Conservation (phyloP, 2,329 filamentous ascomycete genomes). For the Domatiomyces globalis region DNA sequence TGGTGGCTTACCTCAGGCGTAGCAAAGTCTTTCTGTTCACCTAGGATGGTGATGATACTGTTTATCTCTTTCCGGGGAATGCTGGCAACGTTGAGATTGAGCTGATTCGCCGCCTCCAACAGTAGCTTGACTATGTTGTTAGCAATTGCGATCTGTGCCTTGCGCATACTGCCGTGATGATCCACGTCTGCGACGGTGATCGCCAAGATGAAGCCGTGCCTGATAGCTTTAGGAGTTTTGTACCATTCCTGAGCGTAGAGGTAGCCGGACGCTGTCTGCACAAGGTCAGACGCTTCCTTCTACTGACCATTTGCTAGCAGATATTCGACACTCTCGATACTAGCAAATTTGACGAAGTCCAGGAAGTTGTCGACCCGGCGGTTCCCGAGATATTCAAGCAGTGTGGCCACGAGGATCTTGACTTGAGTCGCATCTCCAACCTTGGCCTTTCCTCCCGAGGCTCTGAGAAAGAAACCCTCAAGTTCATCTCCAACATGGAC, state of each 20-base stretch:
- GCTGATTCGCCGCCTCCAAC: conserved; percentile 17
- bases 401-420: conserved; percentile 24
- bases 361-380: conserved; percentile 23
- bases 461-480: conserved; percentile 22
- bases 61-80: conserved; percentile 30
- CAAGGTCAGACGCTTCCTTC: conserved; percentile 6
- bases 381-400: conserved; percentile 23
- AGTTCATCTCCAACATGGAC: conserved; percentile 22
- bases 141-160: conserved; percentile 5
- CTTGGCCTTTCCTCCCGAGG: conserved; percentile 22
- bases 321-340: conserved; percentile 3
- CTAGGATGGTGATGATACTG: conserved; percentile 29
- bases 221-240: not conserved
- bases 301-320: conserved; percentile 5
- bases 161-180: not conserved
- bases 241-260: conserved; percentile 1
- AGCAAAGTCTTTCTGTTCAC: conserved; percentile 32
- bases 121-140: not conserved
- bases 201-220: not conserved
- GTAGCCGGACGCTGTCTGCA: not conserved
- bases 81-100: conserved; percentile 27
- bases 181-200: not conserved
- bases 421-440: conserved; percentile 20
- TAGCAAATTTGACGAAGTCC: conserved; percentile 4
- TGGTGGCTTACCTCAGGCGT: conserved; percentile 26